Evolutionary conservation across 148 eudicot species (phyloP).

Genomic region (Mesembryanthemum crystallinum): DNA sequence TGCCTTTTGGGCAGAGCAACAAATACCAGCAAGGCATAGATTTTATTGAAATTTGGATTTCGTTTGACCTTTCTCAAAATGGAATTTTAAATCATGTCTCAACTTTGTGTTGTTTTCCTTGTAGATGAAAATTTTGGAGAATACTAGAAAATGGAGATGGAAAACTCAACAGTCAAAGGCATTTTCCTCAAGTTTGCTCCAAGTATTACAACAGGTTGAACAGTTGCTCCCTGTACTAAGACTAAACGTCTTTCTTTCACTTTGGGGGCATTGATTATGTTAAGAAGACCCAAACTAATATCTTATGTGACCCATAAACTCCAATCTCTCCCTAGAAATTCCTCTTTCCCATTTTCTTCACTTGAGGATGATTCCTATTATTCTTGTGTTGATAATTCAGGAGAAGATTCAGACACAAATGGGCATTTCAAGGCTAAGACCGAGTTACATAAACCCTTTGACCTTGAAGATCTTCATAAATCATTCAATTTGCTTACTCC

Average conservation of each 20-base stretch:
- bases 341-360: constrained; percentile 28
- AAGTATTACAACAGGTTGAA: too few relatives aligned
- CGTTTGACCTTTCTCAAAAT: too few relatives aligned
- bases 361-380: constrained; percentile 27
- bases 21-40: too few relatives aligned
- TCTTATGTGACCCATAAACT: constrained; percentile 26
- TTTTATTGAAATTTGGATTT: neutral
- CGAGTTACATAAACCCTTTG: constrained; percentile 81
- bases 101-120: too few relatives aligned
- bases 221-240: neutral
- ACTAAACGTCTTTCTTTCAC: neutral
- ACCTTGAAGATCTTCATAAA: constrained; percentile 61
- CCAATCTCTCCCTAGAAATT: constrained; percentile 22
- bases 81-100: neutral
- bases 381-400: neutral
- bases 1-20: too few relatives aligned
- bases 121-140: too few relatives aligned
- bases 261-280: constrained; percentile 35
- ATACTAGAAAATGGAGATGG: too few relatives aligned
- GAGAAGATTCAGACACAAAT: constrained; percentile 17
- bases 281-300: constrained; percentile 34
- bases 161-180: too few relatives aligned
- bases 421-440: constrained; percentile 36
- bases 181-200: too few relatives aligned
- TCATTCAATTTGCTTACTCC: constrained; percentile 69